A percentile compares a stretch with the other conserved stretches of the same genome.
Evolutionary conservation across 768 basidiomycete species (phyloP).

Genomic region (Hygrophorus pudorinus): DNA sequence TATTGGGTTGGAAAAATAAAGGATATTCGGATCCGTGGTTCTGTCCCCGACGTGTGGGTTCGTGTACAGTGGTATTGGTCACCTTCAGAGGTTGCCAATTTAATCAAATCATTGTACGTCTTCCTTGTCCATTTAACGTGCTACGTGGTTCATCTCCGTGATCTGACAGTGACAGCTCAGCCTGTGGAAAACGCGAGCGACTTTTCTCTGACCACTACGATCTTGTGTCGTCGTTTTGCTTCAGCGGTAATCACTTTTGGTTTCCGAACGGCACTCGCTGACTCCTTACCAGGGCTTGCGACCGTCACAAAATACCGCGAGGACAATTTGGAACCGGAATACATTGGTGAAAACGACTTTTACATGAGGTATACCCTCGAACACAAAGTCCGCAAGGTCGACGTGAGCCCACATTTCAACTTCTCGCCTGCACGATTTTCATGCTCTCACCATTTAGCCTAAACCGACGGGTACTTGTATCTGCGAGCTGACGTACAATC

Average conservation of each 20-base stretch:
- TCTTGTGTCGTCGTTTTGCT: conserved; percentile 31
- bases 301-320: conserved; percentile 29
- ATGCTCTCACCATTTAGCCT: conserved; percentile 24
- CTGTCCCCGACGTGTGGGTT: conserved; percentile 36
- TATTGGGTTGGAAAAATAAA: conserved; percentile 45
- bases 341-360: conserved; percentile 33
- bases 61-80: conserved; percentile 48
- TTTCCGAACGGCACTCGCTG: neutral
- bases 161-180: conserved; percentile 24
- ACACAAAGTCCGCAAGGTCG: conserved; percentile 21
- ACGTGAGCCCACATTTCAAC: conserved; percentile 19
- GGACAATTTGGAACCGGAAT: conserved; percentile 22
- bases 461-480: conserved; percentile 31
- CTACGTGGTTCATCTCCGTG: neutral
- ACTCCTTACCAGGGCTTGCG: conserved; percentile 21
- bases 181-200: conserved; percentile 39
- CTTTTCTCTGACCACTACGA: conserved; percentile 40
- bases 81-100: conserved; percentile 31
- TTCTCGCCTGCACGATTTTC: neutral
- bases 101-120: conserved; percentile 41
- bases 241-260: conserved; percentile 29
- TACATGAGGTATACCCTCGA: conserved; percentile 38
- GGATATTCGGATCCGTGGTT: conserved; percentile 29
- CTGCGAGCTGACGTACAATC: conserved; percentile 38
- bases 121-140: neutral